Conservation (phyloP, 2,329 filamentous ascomycete species). For the Immersiporthe knoxdaviesiana region DNA sequence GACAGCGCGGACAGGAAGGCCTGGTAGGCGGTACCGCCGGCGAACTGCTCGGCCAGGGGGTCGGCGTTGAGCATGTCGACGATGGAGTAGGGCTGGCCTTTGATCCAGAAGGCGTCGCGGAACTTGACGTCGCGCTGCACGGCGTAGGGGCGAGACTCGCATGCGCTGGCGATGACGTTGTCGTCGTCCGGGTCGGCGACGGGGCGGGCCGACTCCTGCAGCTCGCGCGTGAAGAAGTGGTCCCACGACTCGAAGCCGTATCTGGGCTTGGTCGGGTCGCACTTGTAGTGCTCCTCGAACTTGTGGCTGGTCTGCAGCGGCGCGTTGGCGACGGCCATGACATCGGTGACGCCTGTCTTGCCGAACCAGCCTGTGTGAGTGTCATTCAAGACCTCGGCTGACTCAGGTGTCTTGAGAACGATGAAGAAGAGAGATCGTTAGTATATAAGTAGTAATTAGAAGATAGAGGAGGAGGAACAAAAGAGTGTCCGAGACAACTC, state of each 20-base stretch:
- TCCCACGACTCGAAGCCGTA: conserved; percentile 71
- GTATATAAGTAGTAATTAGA: neutral
- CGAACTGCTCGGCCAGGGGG: conserved; percentile 56
- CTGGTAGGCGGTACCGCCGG: conserved; percentile 69
- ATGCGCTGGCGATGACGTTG: conserved; percentile 61
- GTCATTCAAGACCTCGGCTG: conserved; percentile 52
- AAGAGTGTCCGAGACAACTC: conserved; percentile 18
- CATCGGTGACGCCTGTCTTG: conserved; percentile 48
- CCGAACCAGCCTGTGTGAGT: conserved; percentile 59
- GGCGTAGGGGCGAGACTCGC: conserved; percentile 64
- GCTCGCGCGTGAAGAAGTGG: conserved; percentile 65
- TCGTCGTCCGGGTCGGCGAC: conserved; percentile 60
- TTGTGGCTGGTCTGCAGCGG: conserved; percentile 45
- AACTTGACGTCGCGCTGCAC: conserved; percentile 54
- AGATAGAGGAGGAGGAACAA: neutral
- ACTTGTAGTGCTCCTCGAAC: conserved; percentile 65
- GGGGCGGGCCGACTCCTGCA: conserved; percentile 59
- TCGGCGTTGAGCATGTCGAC: conserved; percentile 66
- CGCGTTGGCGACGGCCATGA: conserved; percentile 56
- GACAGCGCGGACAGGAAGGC: conserved; percentile 69
- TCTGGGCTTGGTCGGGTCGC: conserved; percentile 56
- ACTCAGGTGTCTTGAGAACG: conserved; percentile 49
- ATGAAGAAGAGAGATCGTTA: neutral
- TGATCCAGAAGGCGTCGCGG: conserved; percentile 69
- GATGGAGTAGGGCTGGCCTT: conserved; percentile 69